Evolutionary conservation across 2,329 filamentous ascomycete genomes (phyloP), one percentile per base, ranked within the genome.

Genomic region (Calonectria henricotiae): DNA sequence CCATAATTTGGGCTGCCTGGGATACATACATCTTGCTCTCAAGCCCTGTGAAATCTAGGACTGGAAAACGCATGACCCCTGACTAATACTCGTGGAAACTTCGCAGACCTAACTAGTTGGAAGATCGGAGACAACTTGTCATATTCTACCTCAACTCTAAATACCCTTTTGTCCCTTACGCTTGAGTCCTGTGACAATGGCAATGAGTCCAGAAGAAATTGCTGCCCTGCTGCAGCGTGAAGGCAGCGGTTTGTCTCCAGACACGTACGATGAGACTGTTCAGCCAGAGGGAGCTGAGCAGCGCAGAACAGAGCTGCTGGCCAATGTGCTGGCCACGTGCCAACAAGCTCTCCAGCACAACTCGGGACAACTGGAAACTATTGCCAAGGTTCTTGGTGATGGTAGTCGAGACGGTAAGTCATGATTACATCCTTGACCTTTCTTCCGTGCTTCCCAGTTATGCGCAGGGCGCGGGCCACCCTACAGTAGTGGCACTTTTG

Each of bases 361-460:
- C 1, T 83, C 82, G 0, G 73, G 79, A 9, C 81, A 85, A 0
- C 79, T 90, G 17, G 85, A 87, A 64, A 66, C 75, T 2, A 80
- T 88, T 44, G 85, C 86, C 1, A 85, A 89, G 76, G 86, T 85
- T 67, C 77, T 90, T 0, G 89, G 86, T 1, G 86, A 90, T 73
- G 87, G 85, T 5, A 89, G 88, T 72, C 84, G 89, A 76, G 85
- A 88, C 76, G 84, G 88, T 89, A 75, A 83, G 86, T 79, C 23
- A 9, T 37, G 6, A 27, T 25, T 58, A n/a, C 30, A 35, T 37
- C 32, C 32, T 13, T 30, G 6, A n/a, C 20, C 27, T 27, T 25
- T 44, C 25, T 27, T 32, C 25, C 11, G 11, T n/a, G 20, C 9
- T 20, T 51, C 32, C 15, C 20, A 23, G 30, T 25, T 58, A 20